Evolutionary conservation across 2,329 filamentous ascomycete genomes (phyloP), one percentile per base, ranked within the genome.

Genomic region (Dothidotthia symphoricarpi): DNA sequence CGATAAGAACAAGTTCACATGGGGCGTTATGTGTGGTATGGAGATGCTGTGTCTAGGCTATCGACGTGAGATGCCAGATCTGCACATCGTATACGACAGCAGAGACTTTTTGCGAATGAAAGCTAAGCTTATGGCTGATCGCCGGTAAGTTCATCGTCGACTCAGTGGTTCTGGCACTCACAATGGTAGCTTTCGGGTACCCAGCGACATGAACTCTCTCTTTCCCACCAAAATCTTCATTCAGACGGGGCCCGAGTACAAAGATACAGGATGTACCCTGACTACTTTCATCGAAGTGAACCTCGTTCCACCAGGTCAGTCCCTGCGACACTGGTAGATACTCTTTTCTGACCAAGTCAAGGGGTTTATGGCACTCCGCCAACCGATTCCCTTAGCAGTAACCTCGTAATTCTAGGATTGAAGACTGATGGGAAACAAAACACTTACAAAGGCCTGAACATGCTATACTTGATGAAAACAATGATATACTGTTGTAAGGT

Each of bases 11-110:
- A 61, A 55, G 16, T 49, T 64, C 15, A 53, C 50, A 13, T 64
- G 59, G 48, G 59, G 55, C 15, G 51, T 59, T 22, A 43, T 63
- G 38, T 56, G 60, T 16, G 57, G 57, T 3, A 40, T 65, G 13
- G 51, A 58, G 12, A 61, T 66, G 54, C 43, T 61, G 4, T 64
- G 60, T 33, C 32, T 63, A 3, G 63, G 63, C 3, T 54, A 61
- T 14, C 49, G 51, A 13, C 55, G 61, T 22, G 57, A 58, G 12
- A 53, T 61, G 49, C 46, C 50, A 3, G 59, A 63, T 25, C 42
- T 66, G 4, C 59, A 64, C 19, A 56, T 66, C 22, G 61, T 59
- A 1, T 66, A 64, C 28, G 61, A 64, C 24, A 57, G 57, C 24
- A 52, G 43, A 31, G 59, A 64, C 16, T 64, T 54, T 27, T 38